These are phyloP conservation scores for Prunus mira DNA, from an alignment of 306 rosid genomes.

Conservation along the genomic window DNA sequence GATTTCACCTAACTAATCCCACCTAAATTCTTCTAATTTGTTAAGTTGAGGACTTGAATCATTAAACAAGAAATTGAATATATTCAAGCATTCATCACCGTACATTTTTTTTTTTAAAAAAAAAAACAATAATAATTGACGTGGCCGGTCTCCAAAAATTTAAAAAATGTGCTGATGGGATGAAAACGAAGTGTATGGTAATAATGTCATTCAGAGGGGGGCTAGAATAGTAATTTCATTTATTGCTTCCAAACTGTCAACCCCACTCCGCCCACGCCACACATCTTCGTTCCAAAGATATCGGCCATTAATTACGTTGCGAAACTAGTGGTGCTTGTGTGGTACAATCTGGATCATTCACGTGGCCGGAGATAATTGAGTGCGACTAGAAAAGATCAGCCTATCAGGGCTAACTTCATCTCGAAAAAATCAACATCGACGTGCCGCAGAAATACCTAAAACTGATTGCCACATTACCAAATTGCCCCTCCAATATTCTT, in stretches of 20 bases:
- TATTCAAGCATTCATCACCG: too few species aligned
- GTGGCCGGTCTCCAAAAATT: not conserved
- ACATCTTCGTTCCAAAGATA: not conserved
- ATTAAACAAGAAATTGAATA: too few species aligned
- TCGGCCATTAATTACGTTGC: conserved; percentile 1
- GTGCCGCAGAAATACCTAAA: conserved; percentile 5
- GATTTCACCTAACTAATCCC: too few species aligned
- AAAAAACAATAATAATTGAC: too few species aligned
- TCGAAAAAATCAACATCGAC: conserved; percentile 21
- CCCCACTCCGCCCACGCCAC: not conserved
- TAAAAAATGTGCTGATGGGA: not conserved
- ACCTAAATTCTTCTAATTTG: too few species aligned
- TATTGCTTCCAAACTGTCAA: not conserved
- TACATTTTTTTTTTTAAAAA: too few species aligned
- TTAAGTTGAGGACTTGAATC: too few species aligned
- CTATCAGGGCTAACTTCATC: conserved; percentile 18
- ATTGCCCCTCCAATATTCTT: conserved; percentile 4
- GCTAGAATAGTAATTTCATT: not conserved
- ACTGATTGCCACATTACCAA: not conserved
- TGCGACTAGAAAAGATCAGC: conserved; percentile 4
- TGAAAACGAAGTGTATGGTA: not conserved
- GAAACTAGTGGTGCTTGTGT: conserved; percentile 4
- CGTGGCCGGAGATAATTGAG: conserved; percentile 2
- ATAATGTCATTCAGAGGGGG: not conserved
- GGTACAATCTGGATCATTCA: conserved; percentile 1